A percentile compares a stretch with the other conserved stretches of the same genome.
phyloP scores from a whole-genome alignment of 371 early-diverging fungal species.

The Rhizopus delemar region DNA sequence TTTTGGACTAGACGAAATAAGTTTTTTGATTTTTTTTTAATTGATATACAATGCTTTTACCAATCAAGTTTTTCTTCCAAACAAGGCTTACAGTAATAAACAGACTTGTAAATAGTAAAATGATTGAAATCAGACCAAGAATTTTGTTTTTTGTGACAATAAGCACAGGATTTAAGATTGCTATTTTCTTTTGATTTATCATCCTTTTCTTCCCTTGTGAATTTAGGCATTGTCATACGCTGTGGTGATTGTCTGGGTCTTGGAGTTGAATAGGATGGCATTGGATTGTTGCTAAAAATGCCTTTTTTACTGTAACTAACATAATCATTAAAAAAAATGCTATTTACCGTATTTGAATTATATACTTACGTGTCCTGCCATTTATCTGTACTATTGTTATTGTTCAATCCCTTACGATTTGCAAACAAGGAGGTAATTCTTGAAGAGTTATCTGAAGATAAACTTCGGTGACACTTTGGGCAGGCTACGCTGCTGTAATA shows the following conservation, averaged over 20 bases:
- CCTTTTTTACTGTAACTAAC: constrained; percentile 26
- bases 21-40: neutral
- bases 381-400: constrained; percentile 19
- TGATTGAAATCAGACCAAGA: constrained; percentile 24
- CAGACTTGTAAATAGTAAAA: constrained; percentile 21
- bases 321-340: neutral
- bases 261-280: constrained; percentile 8
- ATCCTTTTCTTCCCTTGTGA: constrained; percentile 3
- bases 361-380: constrained; percentile 31
- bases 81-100: constrained; percentile 25
- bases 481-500: constrained; percentile 21
- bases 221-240: constrained; percentile 21
- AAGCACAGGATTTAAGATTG: constrained; percentile 16
- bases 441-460: constrained; percentile 5
- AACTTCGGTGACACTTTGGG: constrained; percentile 22
- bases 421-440: constrained; percentile 13
- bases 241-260: constrained; percentile 11
- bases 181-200: constrained; percentile 7
- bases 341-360: too few relatives aligned
- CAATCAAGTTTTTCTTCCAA: constrained; percentile 14
- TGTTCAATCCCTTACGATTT: constrained; percentile 12
- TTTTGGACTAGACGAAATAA: constrained; percentile 8
- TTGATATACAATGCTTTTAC: constrained; percentile 6
- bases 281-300: constrained; percentile 18
- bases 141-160: constrained; percentile 15